phyloP scores from a whole-genome alignment of 768 basidiomycete genomes.

The Agrocybe pediades region DNA sequence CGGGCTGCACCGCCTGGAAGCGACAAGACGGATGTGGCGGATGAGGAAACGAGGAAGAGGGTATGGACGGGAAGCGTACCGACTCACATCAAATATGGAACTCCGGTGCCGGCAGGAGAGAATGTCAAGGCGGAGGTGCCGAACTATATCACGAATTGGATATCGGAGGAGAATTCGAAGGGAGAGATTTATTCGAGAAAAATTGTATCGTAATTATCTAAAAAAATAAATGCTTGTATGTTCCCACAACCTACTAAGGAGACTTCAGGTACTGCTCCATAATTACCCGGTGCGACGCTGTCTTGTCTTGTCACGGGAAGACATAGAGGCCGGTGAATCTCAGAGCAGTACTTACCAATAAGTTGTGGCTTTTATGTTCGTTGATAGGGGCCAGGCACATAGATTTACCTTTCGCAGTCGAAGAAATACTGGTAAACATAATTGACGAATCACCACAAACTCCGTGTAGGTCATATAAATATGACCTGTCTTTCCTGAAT shows the following conservation, averaged over 20 bases:
- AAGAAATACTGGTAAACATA: no score
- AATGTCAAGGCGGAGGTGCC: slow-evolving; percentile 18
- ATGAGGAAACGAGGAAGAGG: slow-evolving; percentile 14
- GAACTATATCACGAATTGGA: slow-evolving; percentile 11
- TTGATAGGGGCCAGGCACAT: no score
- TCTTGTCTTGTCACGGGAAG: no score
- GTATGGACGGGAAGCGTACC: slow-evolving; percentile 28
- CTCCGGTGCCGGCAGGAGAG: slow-evolving; percentile 19
- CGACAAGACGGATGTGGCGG: slow-evolving; percentile 23
- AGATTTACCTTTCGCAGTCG: no score
- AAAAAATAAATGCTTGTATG: neutral
- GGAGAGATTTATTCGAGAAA: slow-evolving; percentile 10
- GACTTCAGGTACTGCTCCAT: no score
- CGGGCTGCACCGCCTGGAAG: slow-evolving; percentile 20
- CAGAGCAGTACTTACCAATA: no score
- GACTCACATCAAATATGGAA: slow-evolving; percentile 14
- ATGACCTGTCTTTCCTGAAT: no score
- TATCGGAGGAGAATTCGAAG: slow-evolving; percentile 12
- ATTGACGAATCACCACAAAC: no score
- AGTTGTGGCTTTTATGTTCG: no score
- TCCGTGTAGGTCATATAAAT: no score
- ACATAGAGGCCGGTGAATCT: no score
- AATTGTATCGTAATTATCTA: neutral
- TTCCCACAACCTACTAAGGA: neutral
- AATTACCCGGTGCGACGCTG: no score